Evolutionary conservation across 768 basidiomycete species (phyloP).

Genomic region (Boletus pseudopeckii): DNA sequence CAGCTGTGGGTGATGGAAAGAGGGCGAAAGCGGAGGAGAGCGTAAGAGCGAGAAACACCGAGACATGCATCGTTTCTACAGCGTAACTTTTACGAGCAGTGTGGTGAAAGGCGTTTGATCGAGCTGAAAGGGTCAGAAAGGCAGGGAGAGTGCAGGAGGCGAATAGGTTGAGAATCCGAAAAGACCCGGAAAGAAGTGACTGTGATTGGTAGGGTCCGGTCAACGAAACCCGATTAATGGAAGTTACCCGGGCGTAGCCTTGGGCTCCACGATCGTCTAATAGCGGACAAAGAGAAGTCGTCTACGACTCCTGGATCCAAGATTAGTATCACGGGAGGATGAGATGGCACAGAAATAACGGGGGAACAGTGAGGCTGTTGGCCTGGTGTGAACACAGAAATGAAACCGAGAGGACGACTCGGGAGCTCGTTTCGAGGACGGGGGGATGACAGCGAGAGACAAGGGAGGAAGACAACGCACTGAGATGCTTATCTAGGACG

Average conservation of each 20-base stretch:
- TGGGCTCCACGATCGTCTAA: constrained; percentile 10
- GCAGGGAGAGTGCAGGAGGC: background rate
- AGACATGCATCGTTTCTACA: constrained; percentile 24
- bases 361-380: background rate
- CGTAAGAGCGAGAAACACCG: constrained; percentile 30
- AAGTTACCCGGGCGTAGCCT: constrained; percentile 16
- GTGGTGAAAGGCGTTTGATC: background rate
- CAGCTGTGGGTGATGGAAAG: constrained; percentile 22
- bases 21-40: constrained; percentile 29
- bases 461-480: background rate
- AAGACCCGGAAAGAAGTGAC: constrained; percentile 11
- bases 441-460: background rate
- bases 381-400: background rate
- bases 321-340: constrained; percentile 8
- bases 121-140: background rate
- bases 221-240: constrained; percentile 22
- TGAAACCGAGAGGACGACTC: background rate
- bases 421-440: background rate
- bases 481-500: constrained; percentile 11
- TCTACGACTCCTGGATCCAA: constrained; percentile 5
- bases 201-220: constrained; percentile 17
- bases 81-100: background rate
- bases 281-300: constrained; percentile 1
- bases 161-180: constrained; percentile 15
- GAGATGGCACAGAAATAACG: constrained; percentile 6